Evolutionary conservation across 257 asterid genomes (phyloP), one percentile per base, ranked within the genome.

Genomic region (Capsicum rhomboideum): DNA sequence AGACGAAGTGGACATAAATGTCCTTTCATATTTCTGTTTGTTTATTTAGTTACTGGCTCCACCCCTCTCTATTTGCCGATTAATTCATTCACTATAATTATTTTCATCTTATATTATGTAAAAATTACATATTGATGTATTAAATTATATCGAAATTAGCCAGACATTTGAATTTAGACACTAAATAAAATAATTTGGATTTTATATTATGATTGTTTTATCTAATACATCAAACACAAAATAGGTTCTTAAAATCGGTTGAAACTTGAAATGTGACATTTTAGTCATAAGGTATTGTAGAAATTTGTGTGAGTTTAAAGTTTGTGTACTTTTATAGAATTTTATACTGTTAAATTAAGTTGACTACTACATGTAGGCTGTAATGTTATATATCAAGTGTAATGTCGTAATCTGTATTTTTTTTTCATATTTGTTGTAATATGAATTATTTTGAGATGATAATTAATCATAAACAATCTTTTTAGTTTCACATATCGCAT

Each of bases 1-100:
- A 26, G 63, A 26, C 21, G 44, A 44, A 23, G 31, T 17, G 23
- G 75, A 71, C 29, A 8, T 2, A 79, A n/a, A 77, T 16, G 86
- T 83, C 78, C 50, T 78, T 54, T 49, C 44, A 49, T 8, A 77
- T 23, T 77, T 77, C 26, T 50, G 46, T 26, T 50, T 75, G 81
- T 75, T 75, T 75, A 50, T 77, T 50, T 77, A 26, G 81, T 75
- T 75, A 46, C 81, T 75, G 5, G 63, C 63, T 2, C 13, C 23
- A 20, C 63, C 7, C 63, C 12, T 8, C 11, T 20, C 28, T 55
- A 54, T 54, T 54, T 54, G 21, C 7, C 10, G 12, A 55, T 55
- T 7, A 58, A 58, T 2, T n/a, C 66, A 9, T 58, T 20, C 40
- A 34, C n/a, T 55, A 7, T 52, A 17, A 56, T 20, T 20, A n/a